These are phyloP conservation scores for Phytophthora ohioensis DNA, from an alignment of 352 stramenopile genomes.

Conservation along the genomic window DNA sequence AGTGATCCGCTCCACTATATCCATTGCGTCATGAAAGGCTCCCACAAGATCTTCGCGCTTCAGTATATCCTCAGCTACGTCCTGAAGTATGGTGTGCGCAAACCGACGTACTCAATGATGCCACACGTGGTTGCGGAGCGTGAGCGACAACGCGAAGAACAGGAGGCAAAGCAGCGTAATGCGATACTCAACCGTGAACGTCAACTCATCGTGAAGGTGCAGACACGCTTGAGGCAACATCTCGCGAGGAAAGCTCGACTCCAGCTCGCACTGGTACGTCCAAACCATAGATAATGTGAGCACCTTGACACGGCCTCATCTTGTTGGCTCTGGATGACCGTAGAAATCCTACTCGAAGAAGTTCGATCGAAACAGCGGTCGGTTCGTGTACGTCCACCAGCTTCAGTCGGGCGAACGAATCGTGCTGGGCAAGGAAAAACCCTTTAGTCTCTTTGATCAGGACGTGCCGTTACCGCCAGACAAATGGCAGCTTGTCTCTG, in stretches of 20 bases:
- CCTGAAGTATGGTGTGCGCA: constrained; percentile 29
- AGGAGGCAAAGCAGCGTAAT: not conserved
- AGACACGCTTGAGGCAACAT: constrained; percentile 43
- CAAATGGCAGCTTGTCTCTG: constrained; percentile 43
- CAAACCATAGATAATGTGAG: no score
- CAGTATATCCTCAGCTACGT: constrained; percentile 54
- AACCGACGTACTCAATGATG: constrained; percentile 52
- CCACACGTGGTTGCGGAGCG: constrained; percentile 44
- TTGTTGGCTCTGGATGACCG: not conserved
- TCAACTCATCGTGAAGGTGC: constrained; percentile 40
- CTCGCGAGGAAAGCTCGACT: constrained; percentile 46
- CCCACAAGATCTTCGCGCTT: constrained; percentile 32
- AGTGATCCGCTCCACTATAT: not conserved
- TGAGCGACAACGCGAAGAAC: constrained; percentile 8
- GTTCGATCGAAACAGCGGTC: constrained; percentile 36
- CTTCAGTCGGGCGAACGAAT: constrained; percentile 11
- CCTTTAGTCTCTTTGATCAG: constrained; percentile 51
- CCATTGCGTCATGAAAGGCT: constrained; percentile 25
- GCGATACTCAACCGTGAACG: constrained; percentile 21
- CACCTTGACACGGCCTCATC: not conserved
- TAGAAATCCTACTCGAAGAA: constrained; percentile 58
- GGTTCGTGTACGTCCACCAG: constrained; percentile 51
- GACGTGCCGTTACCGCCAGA: constrained; percentile 60
- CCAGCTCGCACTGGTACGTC: constrained; percentile 47
- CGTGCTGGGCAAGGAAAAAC: constrained; percentile 43